Evolutionary conservation across 2,329 filamentous ascomycete genomes (phyloP).

Genomic region (Botrytis paeoniae): DNA sequence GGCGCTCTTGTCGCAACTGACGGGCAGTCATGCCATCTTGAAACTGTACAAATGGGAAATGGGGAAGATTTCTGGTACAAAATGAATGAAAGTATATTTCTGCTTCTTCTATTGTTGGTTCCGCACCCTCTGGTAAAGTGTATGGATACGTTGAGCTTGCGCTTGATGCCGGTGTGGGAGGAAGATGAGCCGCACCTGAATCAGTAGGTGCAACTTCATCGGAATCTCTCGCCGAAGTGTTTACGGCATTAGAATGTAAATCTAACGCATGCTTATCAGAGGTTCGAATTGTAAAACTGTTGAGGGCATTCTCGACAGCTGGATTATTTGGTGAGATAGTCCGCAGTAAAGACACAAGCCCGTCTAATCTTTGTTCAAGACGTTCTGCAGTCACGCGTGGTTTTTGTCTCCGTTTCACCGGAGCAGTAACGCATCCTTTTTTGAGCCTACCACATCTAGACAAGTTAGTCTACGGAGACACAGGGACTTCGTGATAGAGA

Average conservation of each 20-base stretch:
- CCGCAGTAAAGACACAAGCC: slow-evolving; percentile 19
- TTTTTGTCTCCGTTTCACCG: slow-evolving; percentile 17
- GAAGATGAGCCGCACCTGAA: neutral
- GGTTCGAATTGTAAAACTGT: neutral
- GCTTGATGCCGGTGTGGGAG: slow-evolving; percentile 4
- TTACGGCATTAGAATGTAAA: neutral
- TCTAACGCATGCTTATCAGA: neutral
- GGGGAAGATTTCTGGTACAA: slow-evolving; percentile 42
- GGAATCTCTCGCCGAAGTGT: neutral
- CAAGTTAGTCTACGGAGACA: neutral
- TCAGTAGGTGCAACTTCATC: neutral
- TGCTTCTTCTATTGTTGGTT: slow-evolving; percentile 38
- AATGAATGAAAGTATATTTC: slow-evolving; percentile 45
- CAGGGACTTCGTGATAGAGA: neutral
- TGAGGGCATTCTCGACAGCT: slow-evolving; percentile 10
- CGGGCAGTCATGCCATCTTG: slow-evolving; percentile 40
- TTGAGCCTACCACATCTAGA: slow-evolving; percentile 23
- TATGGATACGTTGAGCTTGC: neutral
- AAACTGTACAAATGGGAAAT: slow-evolving; percentile 48
- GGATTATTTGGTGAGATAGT: slow-evolving; percentile 15
- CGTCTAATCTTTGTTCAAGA: slow-evolving; percentile 26
- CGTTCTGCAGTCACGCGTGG: slow-evolving; percentile 21
- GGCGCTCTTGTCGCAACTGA: slow-evolving; percentile 42
- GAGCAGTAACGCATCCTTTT: slow-evolving; percentile 21
- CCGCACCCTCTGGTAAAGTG: neutral